Evolutionary conservation across 306 rosid genomes (phyloP).

Genomic region (Cucurbita ficifolia): DNA sequence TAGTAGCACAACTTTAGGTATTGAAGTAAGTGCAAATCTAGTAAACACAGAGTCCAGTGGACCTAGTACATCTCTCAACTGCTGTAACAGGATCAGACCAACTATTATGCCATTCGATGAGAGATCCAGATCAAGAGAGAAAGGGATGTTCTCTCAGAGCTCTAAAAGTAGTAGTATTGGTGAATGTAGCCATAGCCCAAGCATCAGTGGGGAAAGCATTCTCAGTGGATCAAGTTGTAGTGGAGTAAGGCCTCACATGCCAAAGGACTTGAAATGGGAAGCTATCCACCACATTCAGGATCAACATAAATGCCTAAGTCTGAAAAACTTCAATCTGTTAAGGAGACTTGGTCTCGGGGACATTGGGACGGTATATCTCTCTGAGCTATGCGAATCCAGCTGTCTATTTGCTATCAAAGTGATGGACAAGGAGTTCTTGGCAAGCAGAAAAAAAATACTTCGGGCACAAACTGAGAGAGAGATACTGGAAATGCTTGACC

Average conservation of each 20-base stretch:
- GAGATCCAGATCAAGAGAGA: constrained; percentile 73
- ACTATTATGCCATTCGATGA: constrained; percentile 39
- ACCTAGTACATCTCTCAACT: constrained; percentile 28
- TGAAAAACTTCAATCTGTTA: constrained; percentile 63
- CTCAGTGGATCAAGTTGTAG: constrained; percentile 60
- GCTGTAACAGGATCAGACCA: constrained; percentile 39
- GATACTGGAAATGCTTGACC: constrained; percentile 83
- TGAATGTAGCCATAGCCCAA: constrained; percentile 78
- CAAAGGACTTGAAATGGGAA: constrained; percentile 92
- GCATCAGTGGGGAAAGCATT: constrained; percentile 86
- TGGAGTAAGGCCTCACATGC: constrained; percentile 94
- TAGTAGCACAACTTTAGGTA: constrained; percentile 30
- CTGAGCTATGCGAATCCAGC: constrained; percentile 62
- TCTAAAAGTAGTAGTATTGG: constrained; percentile 96
- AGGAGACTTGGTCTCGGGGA: constrained; percentile 93
- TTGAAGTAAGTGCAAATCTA: constrained; percentile 35
- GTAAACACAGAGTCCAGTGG: constrained; percentile 31
- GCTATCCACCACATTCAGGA: constrained; percentile 56
- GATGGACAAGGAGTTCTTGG: constrained; percentile 87
- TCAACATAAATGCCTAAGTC: constrained; percentile 54
- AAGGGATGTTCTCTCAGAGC: constrained; percentile 82
- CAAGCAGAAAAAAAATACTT: constrained; percentile 54
- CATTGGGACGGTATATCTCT: constrained; percentile 94
- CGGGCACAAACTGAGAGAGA: constrained; percentile 96
- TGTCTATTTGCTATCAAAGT: constrained; percentile 80